Evolutionary conservation across 495 filamentous ascomycete species (phyloP).

Genomic region (Elaphomyces granulatus): DNA sequence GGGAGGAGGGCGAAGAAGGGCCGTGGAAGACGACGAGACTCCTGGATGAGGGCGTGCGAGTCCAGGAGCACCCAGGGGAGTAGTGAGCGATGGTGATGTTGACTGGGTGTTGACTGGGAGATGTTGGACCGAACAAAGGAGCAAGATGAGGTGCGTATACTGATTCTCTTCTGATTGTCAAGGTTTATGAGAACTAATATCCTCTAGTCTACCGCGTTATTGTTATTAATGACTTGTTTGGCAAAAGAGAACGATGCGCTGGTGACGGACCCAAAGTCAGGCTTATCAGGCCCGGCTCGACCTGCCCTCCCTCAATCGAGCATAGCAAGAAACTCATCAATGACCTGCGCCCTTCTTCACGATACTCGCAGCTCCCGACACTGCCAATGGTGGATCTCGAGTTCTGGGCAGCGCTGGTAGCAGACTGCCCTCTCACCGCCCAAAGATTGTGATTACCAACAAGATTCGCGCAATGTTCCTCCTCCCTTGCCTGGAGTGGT

Average conservation of each 20-base stretch:
- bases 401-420: constrained; percentile 90
- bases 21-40: too few relatives aligned
- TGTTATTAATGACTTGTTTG: constrained; percentile 83
- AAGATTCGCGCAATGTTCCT: constrained; percentile 83
- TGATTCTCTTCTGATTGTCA: too few relatives aligned
- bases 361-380: constrained; percentile 73
- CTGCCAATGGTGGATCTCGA: constrained; percentile 98
- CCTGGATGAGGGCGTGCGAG: too few relatives aligned
- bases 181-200: too few relatives aligned
- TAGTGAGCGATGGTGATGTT: constrained; percentile 23
- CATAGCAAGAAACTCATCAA: constrained; percentile 78
- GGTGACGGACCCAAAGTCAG: constrained; percentile 73
- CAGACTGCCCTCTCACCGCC: constrained; percentile 86
- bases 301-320: constrained; percentile 70
- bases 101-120: constrained; percentile 63
- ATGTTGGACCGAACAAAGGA: constrained; percentile 70
- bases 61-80: constrained; percentile 22
- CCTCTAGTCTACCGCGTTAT: constrained; percentile 47
- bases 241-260: constrained; percentile 92
- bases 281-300: constrained; percentile 37
- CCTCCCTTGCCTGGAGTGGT: constrained; percentile 86
- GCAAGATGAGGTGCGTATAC: constrained; percentile 67
- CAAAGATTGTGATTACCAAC: constrained; percentile 79
- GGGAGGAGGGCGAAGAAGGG: too few relatives aligned
- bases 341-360: constrained; percentile 57